These are phyloP conservation scores for Gremmenia infestans DNA, from an alignment of 2,329 filamentous ascomycete genomes.

Conservation along the genomic window DNA sequence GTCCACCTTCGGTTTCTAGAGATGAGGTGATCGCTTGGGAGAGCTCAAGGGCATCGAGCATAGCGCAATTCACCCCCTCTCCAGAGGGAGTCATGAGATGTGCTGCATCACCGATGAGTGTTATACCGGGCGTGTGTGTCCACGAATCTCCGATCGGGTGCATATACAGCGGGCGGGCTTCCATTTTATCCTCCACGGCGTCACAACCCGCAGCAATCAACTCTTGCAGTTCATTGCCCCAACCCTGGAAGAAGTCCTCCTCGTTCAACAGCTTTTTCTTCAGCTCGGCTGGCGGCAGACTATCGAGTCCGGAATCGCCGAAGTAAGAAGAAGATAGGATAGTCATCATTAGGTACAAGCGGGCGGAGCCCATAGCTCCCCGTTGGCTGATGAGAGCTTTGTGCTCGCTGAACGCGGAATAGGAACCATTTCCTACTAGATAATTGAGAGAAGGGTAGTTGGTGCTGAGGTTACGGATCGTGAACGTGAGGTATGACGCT, in stretches of 20 bases:
- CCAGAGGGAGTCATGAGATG: constrained; percentile 45
- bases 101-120: constrained; percentile 46
- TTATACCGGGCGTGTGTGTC: constrained; percentile 32
- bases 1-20: background rate
- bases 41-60: constrained; percentile 38
- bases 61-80: constrained; percentile 36
- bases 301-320: background rate
- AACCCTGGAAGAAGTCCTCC: constrained; percentile 1
- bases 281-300: background rate
- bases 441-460: constrained; percentile 7
- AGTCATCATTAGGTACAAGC: constrained; percentile 15
- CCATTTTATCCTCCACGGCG: background rate
- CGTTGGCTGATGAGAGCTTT: constrained; percentile 14
- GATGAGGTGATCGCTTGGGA: background rate
- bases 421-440: constrained; percentile 14
- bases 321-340: constrained; percentile 1
- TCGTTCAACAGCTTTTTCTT: constrained; percentile 6
- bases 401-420: constrained; percentile 1
- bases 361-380: constrained; percentile 5
- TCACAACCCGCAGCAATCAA: constrained; percentile 5
- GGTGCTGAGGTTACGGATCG: constrained; percentile 7
- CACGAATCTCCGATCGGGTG: constrained; percentile 12
- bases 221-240: constrained; percentile 3
- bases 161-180: constrained; percentile 6
- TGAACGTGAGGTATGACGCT: constrained; percentile 15